Conservation (phyloP, 345 rosid species). For the Salix koriyanagi region DNA sequence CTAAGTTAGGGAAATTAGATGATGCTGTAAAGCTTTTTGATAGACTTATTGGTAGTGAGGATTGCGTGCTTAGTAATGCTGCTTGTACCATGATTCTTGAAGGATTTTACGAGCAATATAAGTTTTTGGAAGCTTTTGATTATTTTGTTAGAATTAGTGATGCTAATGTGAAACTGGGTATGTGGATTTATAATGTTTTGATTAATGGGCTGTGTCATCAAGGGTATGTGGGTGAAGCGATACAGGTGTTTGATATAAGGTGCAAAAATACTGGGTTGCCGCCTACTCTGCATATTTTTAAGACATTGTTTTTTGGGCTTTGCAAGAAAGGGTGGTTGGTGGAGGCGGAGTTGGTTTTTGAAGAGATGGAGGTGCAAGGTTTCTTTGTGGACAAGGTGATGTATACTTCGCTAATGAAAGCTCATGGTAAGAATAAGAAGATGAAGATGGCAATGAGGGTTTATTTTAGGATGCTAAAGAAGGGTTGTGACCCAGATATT, state of each 20-base stretch:
- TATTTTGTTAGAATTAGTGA: constrained; percentile 30
- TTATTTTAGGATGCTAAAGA: too few species aligned
- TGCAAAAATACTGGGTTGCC: constrained; percentile 35
- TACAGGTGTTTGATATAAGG: constrained; percentile 42
- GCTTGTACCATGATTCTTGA: constrained; percentile 39
- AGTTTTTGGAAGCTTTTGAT: constrained; percentile 47
- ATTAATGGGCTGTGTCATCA: constrained; percentile 43
- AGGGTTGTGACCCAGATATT: constrained; percentile 21
- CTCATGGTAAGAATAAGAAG: too few species aligned
- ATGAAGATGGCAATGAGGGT: too few species aligned
- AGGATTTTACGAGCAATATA: constrained; percentile 34
- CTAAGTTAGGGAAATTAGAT: constrained; percentile 46
- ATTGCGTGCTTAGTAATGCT: constrained; percentile 28
- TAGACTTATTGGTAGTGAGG: constrained; percentile 28
- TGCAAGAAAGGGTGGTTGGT: constrained; percentile 44
- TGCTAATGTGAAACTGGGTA: constrained; percentile 32
- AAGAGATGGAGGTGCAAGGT: constrained; percentile 52
- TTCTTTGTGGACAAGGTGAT: constrained; percentile 41
- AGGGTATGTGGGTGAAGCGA: constrained; percentile 48
- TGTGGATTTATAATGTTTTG: constrained; percentile 44
- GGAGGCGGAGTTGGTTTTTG: constrained; percentile 49
- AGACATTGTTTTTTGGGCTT: constrained; percentile 59
- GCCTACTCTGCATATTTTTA: constrained; percentile 39
- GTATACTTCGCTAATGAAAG: too few species aligned
- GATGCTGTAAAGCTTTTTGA: constrained; percentile 50